Evolutionary conservation across 192 early-diverging fungal genomes (phyloP).

Genomic region (Podila verticillata): DNA sequence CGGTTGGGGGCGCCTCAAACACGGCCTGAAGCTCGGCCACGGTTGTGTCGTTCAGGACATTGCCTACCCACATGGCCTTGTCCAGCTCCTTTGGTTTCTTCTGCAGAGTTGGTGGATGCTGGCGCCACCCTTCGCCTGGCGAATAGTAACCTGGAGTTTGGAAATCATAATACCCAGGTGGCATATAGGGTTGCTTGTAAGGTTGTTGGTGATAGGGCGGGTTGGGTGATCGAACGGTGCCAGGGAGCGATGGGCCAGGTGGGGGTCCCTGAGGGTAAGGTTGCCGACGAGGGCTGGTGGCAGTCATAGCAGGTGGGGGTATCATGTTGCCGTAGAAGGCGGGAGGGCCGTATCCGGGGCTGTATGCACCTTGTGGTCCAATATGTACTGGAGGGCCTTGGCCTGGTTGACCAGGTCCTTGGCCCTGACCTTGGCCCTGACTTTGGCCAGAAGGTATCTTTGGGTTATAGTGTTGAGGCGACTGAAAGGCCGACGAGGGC

Average conservation of each 20-base stretch:
- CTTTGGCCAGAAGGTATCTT: slow-evolving; percentile 21
- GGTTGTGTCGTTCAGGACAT: slow-evolving; percentile 55
- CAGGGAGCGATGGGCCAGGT: too few species aligned
- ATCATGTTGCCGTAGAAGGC: too few species aligned
- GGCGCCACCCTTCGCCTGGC: slow-evolving; percentile 25
- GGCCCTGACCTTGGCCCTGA: slow-evolving; percentile 6
- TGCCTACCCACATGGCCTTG: slow-evolving; percentile 63
- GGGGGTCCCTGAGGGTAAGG: background rate
- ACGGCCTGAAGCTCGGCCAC: slow-evolving; percentile 55
- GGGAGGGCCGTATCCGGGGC: too few species aligned
- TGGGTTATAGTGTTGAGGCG: slow-evolving; percentile 9
- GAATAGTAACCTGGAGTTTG: slow-evolving; percentile 24
- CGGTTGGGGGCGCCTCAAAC: slow-evolving; percentile 55
- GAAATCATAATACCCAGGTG: slow-evolving; percentile 16
- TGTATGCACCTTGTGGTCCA: background rate
- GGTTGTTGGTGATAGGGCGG: slow-evolving; percentile 6
- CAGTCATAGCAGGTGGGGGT: too few species aligned
- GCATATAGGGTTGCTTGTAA: slow-evolving; percentile 17
- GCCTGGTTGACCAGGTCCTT: slow-evolving; percentile 20
- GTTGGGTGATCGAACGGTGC: slow-evolving; percentile 1
- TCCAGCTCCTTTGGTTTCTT: slow-evolving; percentile 62
- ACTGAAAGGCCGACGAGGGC: background rate
- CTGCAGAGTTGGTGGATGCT: slow-evolving; percentile 25
- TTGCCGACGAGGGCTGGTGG: background rate
- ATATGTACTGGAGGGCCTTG: slow-evolving; percentile 5